Percentiles rank a stretch among this genome's conserved stretches.
Evolutionary conservation across 2,329 filamentous ascomycete genomes (phyloP).

Genomic region (Ophiostoma piceae): DNA sequence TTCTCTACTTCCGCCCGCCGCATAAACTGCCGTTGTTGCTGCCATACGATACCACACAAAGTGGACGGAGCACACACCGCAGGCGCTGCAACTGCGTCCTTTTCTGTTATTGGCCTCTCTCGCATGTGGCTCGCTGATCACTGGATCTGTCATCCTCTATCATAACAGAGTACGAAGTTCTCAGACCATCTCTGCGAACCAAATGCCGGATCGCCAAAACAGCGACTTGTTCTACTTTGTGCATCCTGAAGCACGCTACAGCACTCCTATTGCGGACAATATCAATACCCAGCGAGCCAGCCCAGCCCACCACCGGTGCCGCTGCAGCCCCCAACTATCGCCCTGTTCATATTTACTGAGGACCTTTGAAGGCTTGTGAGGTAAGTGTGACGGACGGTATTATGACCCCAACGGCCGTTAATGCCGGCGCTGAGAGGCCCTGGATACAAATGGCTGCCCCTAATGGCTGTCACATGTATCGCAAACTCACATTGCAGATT

Average conservation of each 20-base stretch:
- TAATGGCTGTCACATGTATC: background rate
- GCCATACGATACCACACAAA: background rate
- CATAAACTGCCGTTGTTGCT: background rate
- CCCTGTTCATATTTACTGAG: no score
- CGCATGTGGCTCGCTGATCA: background rate
- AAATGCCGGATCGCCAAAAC: background rate
- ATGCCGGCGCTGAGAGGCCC: background rate
- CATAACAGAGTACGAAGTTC: background rate
- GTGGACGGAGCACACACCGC: background rate
- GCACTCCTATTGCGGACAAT: background rate
- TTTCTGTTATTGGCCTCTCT: background rate
- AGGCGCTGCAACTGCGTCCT: background rate
- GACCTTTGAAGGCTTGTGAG: background rate
- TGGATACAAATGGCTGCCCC: background rate
- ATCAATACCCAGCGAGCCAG: background rate
- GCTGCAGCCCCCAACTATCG: background rate
- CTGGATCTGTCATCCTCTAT: slow-evolving; percentile 1
- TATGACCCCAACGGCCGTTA: slow-evolving; percentile 4
- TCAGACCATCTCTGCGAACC: background rate
- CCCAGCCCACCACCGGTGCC: background rate
- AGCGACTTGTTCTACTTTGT: slow-evolving; percentile 5
- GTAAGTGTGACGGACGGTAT: background rate
- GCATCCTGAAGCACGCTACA: slow-evolving; percentile 5
- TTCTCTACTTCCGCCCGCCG: background rate
- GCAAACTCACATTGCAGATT: background rate